Evolutionary conservation across 164 flowering plant genomes (phyloP).

Genomic region (Pachysandra terminalis): DNA sequence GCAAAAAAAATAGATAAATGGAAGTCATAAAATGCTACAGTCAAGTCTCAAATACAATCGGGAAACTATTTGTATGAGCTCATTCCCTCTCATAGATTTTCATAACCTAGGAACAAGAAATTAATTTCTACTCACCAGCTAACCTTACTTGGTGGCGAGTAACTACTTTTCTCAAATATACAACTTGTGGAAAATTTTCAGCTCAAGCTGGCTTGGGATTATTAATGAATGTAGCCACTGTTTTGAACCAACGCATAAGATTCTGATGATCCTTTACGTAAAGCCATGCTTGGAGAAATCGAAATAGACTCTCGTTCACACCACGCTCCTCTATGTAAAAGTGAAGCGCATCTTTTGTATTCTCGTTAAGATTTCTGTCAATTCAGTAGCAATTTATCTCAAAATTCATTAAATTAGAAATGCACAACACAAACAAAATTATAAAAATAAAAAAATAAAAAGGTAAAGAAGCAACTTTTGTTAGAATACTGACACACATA

Average conservation of each 20-base stretch:
- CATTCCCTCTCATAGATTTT: too few relatives aligned
- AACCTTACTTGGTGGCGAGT: conserved; percentile 2
- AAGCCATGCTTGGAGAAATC: conserved; percentile 95
- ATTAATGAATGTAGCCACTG: conserved; percentile 53
- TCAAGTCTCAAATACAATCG: too few relatives aligned
- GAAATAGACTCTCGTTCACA: conserved; percentile 69
- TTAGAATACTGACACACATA: too few relatives aligned
- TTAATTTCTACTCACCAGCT: background rate
- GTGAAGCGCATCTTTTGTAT: conserved; percentile 62
- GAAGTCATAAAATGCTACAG: too few relatives aligned
- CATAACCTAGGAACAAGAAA: too few relatives aligned
- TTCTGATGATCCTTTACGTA: conserved; percentile 87
- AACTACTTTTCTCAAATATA: background rate
- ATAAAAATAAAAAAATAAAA: too few relatives aligned
- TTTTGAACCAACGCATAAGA: conserved; percentile 77
- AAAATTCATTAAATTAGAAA: background rate
- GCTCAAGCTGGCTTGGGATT: conserved; percentile 27
- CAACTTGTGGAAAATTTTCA: background rate
- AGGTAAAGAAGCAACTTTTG: too few relatives aligned
- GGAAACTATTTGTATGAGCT: too few relatives aligned
- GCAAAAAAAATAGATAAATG: too few relatives aligned
- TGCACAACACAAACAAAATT: background rate
- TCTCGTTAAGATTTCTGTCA: conserved; percentile 68
- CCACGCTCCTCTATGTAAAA: conserved; percentile 79
- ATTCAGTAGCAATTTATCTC: background rate